These are phyloP conservation scores for Alternaria ventricosa DNA, from an alignment of 2,329 filamentous ascomycete genomes.

Conservation along the genomic window DNA sequence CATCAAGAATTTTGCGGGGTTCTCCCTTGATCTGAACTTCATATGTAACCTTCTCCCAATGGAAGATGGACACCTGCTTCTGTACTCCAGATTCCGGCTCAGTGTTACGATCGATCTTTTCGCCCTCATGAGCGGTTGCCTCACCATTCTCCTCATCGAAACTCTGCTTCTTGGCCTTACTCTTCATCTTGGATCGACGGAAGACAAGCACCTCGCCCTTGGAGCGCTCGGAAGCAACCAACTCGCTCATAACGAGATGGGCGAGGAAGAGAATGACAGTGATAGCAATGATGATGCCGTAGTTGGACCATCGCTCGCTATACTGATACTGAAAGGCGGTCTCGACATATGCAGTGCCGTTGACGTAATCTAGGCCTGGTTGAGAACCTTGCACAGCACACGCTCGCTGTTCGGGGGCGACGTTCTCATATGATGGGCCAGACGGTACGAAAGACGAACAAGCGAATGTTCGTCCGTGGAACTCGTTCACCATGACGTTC, in stretches of 20 bases:
- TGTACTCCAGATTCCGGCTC: constrained; percentile 37
- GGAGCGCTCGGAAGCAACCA: constrained; percentile 66
- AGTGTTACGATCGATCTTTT: constrained; percentile 33
- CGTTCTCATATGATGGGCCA: constrained; percentile 42
- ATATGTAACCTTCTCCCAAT: constrained; percentile 37
- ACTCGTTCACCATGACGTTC: constrained; percentile 77
- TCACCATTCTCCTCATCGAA: constrained; percentile 47
- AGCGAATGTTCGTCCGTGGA: constrained; percentile 26
- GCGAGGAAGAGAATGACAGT: constrained; percentile 65
- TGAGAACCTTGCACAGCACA: constrained; percentile 47
- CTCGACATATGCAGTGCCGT: constrained; percentile 43
- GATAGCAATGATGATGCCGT: constrained; percentile 70
- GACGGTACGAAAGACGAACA: constrained; percentile 49
- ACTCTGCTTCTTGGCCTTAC: constrained; percentile 31
- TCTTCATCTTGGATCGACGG: constrained; percentile 46
- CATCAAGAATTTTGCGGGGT: constrained; percentile 57
- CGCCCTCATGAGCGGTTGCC: constrained; percentile 36
- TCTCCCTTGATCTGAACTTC: constrained; percentile 47
- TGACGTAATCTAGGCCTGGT: constrained; percentile 43
- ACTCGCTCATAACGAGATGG: constrained; percentile 67
- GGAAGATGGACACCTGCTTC: constrained; percentile 49
- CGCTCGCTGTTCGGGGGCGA: constrained; percentile 37
- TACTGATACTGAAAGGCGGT: constrained; percentile 43
- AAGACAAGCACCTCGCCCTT: constrained; percentile 74
- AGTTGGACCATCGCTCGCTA: constrained; percentile 60